phyloP scores from a whole-genome alignment of 257 asterid species.

The Craterostigma plantagineum region DNA sequence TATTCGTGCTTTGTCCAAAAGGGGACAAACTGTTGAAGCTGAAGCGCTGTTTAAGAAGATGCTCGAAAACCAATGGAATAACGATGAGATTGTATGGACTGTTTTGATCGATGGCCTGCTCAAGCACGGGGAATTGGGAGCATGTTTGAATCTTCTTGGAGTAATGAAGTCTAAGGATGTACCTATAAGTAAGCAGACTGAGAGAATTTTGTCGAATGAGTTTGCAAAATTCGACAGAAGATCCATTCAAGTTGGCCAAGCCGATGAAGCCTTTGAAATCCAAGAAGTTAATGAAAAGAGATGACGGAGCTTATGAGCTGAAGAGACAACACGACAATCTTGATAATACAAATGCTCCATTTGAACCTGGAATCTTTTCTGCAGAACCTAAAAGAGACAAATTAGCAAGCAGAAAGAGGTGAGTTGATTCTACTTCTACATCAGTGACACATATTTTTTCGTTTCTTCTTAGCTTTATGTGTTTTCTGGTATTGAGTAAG shows the following conservation, averaged over 20 bases:
- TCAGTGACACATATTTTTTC: no score
- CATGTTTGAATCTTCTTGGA: conserved; percentile 53
- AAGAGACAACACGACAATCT: no score
- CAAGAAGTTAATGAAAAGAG: conserved; percentile 17
- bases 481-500: no score
- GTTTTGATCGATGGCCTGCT: conserved; percentile 72
- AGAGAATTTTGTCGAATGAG: conserved; percentile 38
- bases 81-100: conserved; percentile 86
- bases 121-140: conserved; percentile 38
- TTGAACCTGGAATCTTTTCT: no score
- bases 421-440: no score
- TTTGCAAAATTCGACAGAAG: conserved; percentile 23
- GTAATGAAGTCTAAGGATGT: conserved; percentile 41
- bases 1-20: conserved; percentile 39
- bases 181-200: conserved; percentile 33
- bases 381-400: no score
- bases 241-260: conserved; percentile 12
- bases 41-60: conserved; percentile 40
- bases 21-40: conserved; percentile 33
- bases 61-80: conserved; percentile 52
- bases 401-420: no score
- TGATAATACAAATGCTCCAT: no score
- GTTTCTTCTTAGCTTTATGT: no score
- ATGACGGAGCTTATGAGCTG: conserved; percentile 4
- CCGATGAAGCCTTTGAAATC: conserved; percentile 12